Percentiles rank a stretch among this genome's conserved stretches.
phyloP scores from a whole-genome alignment of 352 stramenopile genomes.

The Phytopythium litorale region DNA sequence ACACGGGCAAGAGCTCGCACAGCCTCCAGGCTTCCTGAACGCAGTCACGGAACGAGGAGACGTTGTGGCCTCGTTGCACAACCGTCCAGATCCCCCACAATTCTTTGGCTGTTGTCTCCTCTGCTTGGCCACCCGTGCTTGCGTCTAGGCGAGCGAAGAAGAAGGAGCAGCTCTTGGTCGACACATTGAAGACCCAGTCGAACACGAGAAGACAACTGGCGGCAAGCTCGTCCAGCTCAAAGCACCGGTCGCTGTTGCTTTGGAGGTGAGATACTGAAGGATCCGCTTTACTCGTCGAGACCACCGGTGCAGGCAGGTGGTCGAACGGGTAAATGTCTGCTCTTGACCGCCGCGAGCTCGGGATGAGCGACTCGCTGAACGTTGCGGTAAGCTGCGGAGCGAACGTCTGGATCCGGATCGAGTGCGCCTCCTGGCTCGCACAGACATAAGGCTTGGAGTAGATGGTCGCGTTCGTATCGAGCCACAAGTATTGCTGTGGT shows the following conservation, averaged over 20 bases:
- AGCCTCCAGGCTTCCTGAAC: slow-evolving; percentile 17
- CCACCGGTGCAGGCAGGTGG: slow-evolving; percentile 9
- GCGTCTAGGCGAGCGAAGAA: not conserved
- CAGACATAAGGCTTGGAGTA: slow-evolving; percentile 19
- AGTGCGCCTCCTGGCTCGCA: not conserved
- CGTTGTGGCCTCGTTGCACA: slow-evolving; percentile 14
- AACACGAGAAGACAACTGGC: slow-evolving; percentile 8
- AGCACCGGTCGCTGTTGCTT: not conserved
- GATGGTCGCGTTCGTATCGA: slow-evolving; percentile 19
- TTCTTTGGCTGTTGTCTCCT: not conserved
- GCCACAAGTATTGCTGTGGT: slow-evolving; percentile 12
- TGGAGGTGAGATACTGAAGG: not conserved
- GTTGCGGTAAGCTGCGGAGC: slow-evolving; percentile 14
- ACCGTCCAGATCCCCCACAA: slow-evolving; percentile 15
- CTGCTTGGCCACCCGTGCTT: not conserved
- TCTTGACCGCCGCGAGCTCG: slow-evolving; percentile 5
- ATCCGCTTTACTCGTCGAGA: not conserved
- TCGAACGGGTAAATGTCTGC: slow-evolving; percentile 15
- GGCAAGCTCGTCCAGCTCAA: not conserved
- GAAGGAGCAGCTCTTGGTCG: not conserved
- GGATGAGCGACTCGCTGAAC: slow-evolving; percentile 15
- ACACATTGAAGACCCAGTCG: slow-evolving; percentile 8
- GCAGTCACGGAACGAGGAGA: slow-evolving; percentile 10
- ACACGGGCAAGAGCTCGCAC: slow-evolving; percentile 15
- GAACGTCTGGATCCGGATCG: slow-evolving; percentile 5